Percentiles rank a stretch among this genome's conserved stretches.
phyloP scores from a whole-genome alignment of 257 asterid genomes.

The Primulina huaijiensis region DNA sequence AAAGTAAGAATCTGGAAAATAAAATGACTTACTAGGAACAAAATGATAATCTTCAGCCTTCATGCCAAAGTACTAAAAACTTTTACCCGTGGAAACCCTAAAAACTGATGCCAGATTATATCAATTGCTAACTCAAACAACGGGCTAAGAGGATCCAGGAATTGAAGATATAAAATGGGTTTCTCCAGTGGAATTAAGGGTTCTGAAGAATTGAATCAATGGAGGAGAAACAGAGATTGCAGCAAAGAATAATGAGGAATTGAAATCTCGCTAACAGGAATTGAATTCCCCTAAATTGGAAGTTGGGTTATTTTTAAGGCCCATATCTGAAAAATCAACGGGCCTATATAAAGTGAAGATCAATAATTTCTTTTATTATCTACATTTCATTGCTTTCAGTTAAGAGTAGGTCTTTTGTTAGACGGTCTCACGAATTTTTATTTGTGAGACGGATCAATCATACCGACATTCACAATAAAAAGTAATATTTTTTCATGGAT shows the following conservation, averaged over 20 bases:
- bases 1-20: neutral
- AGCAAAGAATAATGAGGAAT: neutral
- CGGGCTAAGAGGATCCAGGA: neutral
- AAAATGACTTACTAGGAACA: neutral
- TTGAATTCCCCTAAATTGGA: neutral
- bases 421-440: no score
- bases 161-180: neutral
- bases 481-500: no score
- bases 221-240: neutral
- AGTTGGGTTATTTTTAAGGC: neutral
- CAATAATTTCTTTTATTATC: no score
- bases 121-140: neutral
- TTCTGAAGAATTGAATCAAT: slow-evolving; percentile 14
- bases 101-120: slow-evolving; percentile 18
- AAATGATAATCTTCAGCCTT: neutral
- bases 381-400: no score
- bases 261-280: no score
- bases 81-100: neutral
- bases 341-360: neutral
- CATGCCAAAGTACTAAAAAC: neutral
- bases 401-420: no score
- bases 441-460: no score
- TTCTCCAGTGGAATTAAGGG: slow-evolving; percentile 16
- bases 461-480: no score
- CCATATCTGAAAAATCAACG: neutral